Conservation (phyloP, 768 basidiomycete genomes). For the Paxillus ammoniavirescens region DNA sequence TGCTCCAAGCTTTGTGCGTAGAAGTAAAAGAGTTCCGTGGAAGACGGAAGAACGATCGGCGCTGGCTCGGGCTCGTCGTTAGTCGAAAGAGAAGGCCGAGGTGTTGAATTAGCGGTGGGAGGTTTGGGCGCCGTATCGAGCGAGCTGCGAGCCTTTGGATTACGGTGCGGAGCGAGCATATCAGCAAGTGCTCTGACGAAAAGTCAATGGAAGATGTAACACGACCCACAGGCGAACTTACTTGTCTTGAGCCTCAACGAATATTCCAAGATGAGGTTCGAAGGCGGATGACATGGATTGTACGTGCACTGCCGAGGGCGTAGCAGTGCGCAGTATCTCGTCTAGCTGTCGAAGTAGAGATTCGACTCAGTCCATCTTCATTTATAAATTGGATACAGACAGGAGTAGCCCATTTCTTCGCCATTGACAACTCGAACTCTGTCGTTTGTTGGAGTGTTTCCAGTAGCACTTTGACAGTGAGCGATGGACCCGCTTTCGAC, state of each 20-base stretch:
- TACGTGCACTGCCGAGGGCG: slow-evolving; percentile 47
- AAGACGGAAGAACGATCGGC: slow-evolving; percentile 81
- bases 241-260: slow-evolving; percentile 97
- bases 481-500: slow-evolving; percentile 69
- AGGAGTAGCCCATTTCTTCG: slow-evolving; percentile 78
- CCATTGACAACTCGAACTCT: slow-evolving; percentile 84
- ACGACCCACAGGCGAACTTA: slow-evolving; percentile 39
- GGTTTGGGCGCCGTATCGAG: slow-evolving; percentile 50
- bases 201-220: background rate
- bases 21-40: slow-evolving; percentile 96
- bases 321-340: slow-evolving; percentile 58
- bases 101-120: slow-evolving; percentile 26
- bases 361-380: background rate
- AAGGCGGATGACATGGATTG: slow-evolving; percentile 86
- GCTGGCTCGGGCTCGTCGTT: slow-evolving; percentile 47
- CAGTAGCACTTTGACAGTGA: slow-evolving; percentile 76
- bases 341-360: slow-evolving; percentile 44
- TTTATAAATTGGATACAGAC: slow-evolving; percentile 38
- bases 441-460: slow-evolving; percentile 83
- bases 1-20: slow-evolving; percentile 95
- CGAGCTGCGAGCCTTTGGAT: slow-evolving; percentile 59
- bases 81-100: slow-evolving; percentile 37
- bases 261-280: slow-evolving; percentile 89
- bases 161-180: slow-evolving; percentile 84
- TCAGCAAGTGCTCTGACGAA: slow-evolving; percentile 73